Evolutionary conservation across 2,329 filamentous ascomycete species (phyloP).

Genomic region (Beauveria scarabaeidicola): DNA sequence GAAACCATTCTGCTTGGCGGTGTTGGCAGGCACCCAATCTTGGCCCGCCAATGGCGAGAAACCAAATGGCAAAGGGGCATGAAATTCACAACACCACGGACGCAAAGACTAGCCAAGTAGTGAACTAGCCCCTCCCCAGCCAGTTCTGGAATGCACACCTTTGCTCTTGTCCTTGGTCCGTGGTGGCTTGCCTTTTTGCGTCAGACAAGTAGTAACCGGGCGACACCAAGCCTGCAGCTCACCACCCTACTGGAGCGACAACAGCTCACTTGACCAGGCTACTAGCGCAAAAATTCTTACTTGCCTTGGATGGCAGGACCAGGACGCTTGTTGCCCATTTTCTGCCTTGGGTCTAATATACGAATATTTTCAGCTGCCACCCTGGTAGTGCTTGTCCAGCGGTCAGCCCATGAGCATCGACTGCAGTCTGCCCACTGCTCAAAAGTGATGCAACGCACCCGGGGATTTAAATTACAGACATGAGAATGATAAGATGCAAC

Average conservation of each 20-base stretch:
- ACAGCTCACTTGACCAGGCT: background rate
- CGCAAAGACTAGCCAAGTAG: no score
- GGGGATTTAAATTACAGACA: no score
- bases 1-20: background rate
- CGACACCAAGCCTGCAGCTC: background rate
- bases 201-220: constrained; percentile 1
- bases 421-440: no score
- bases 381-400: background rate
- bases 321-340: background rate
- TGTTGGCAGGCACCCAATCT: background rate
- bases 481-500: background rate
- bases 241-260: background rate
- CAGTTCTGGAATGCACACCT: no score
- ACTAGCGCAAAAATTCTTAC: background rate
- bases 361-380: background rate
- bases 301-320: no score
- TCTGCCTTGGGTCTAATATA: background rate
- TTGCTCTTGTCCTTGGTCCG: no score
- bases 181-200: background rate
- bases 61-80: no score
- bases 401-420: no score
- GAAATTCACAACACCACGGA: no score
- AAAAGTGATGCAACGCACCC: no score
- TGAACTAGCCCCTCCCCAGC: no score
- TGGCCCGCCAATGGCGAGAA: background rate